A percentile compares a stretch with the other conserved stretches of the same genome.
phyloP scores from a whole-genome alignment of 78 protist genomes.

The Polysphondylium violaceum region DNA sequence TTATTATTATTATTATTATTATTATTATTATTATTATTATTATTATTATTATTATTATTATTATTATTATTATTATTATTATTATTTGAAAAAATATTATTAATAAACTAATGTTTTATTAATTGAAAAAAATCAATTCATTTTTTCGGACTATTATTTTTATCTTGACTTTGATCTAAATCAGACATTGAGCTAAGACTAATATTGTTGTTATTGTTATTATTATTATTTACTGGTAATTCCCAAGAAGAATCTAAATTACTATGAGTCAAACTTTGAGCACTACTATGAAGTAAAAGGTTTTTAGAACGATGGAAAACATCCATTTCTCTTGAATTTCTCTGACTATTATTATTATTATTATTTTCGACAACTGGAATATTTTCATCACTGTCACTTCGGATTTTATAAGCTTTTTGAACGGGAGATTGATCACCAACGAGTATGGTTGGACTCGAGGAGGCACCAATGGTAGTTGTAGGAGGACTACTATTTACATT shows the following conservation, averaged over 20 bases:
- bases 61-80: not conserved
- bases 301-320: no score
- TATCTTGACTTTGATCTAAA: not conserved
- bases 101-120: no score
- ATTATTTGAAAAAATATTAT: no score
- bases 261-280: not conserved
- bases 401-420: no score
- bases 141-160: no score
- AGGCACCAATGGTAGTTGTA: no score
- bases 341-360: not conserved
- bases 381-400: not conserved
- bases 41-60: not conserved
- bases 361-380: not conserved
- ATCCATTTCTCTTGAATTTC: not conserved
- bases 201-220: not conserved
- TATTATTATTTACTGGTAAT: constrained; percentile 10
- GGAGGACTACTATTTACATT: no score
- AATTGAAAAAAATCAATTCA: no score
- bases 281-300: not conserved
- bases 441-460: no score
- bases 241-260: constrained; percentile 8
- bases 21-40: not conserved
- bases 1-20: not conserved
- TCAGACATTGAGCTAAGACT: not conserved
- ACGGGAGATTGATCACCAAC: no score